Conservation (phyloP, 257 asterid genomes). For the Jaltomata sinuosa region DNA sequence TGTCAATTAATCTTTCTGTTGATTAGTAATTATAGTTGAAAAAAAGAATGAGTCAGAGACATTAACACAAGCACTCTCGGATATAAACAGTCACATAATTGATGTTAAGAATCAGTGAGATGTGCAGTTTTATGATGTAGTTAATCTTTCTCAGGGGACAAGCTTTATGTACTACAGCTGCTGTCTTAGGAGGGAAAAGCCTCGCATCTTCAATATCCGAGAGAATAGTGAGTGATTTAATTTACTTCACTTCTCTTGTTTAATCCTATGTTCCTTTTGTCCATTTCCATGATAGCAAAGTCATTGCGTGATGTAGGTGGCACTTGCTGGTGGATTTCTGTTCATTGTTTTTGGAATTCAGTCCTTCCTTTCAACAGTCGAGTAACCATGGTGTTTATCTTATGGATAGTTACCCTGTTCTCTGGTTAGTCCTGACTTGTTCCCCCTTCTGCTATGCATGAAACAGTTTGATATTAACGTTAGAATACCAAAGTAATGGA, state of each 20-base stretch:
- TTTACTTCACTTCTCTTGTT: not conserved
- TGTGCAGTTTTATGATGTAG: not conserved
- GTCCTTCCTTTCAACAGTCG: constrained; percentile 68
- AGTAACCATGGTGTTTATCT: constrained; percentile 23
- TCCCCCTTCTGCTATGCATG: not conserved
- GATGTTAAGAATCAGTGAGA: not conserved
- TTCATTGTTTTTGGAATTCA: constrained; percentile 92
- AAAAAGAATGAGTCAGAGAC: not conserved
- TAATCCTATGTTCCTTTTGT: not conserved
- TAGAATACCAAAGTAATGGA: not conserved
- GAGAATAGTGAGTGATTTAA: constrained; percentile 49
- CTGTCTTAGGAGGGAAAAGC: constrained; percentile 93
- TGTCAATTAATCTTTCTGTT: not conserved
- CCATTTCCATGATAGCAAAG: constrained; percentile 1
- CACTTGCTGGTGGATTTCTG: constrained; percentile 82
- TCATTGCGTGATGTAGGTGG: constrained; percentile 40
- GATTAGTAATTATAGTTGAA: not conserved
- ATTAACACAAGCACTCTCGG: not conserved
- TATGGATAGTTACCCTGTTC: constrained; percentile 14
- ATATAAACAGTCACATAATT: not conserved
- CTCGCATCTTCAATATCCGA: constrained; percentile 88
- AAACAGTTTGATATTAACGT: not conserved
- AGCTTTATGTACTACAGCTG: constrained; percentile 91
- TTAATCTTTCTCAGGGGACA: constrained; percentile 69
- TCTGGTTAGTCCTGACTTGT: constrained; percentile 23